A percentile compares a stretch with the other conserved stretches of the same genome.
These are phyloP conservation scores for Noccaea caerulescens DNA, from an alignment of 345 rosid genomes.

Conservation along the genomic window DNA sequence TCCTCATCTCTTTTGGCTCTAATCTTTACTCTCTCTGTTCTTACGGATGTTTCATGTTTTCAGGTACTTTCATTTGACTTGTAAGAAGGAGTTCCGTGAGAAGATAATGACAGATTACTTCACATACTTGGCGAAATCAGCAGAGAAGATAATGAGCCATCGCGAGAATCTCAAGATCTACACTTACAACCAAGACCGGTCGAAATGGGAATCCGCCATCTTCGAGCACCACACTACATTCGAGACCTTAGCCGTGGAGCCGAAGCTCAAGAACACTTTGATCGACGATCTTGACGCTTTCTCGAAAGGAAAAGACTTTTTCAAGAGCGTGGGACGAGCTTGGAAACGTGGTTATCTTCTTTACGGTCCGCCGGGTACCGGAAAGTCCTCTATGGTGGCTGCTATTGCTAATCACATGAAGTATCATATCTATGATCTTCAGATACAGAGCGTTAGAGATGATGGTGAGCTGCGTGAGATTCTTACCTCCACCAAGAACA, in stretches of 20 bases:
- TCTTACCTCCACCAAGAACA: conserved; percentile 43
- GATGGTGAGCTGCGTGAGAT: conserved; percentile 43
- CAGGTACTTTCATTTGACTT: conserved; percentile 46
- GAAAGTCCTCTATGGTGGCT: conserved; percentile 47
- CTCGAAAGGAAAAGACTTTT: conserved; percentile 44
- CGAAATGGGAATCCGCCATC: conserved; percentile 39
- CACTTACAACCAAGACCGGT: conserved; percentile 39
- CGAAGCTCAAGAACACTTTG: conserved; percentile 29
- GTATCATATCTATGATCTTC: conserved; percentile 46
- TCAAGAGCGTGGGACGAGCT: conserved; percentile 43
- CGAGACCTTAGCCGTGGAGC: conserved; percentile 44
- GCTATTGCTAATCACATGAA: conserved; percentile 51
- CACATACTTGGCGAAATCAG: conserved; percentile 39
- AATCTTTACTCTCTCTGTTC: not conserved
- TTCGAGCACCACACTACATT: conserved; percentile 46
- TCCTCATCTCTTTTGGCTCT: not conserved
- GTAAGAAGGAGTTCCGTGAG: conserved; percentile 45
- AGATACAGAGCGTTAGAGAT: conserved; percentile 45
- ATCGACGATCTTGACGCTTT: conserved; percentile 45
- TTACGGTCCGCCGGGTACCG: conserved; percentile 46
- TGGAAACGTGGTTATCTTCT: conserved; percentile 50
- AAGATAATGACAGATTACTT: conserved; percentile 44
- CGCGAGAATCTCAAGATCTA: conserved; percentile 43
- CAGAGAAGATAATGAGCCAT: conserved; percentile 42
- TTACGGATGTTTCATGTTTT: conserved; percentile 18